Conservation (phyloP, 108 stramenopile species). For the Stephanodiscus triporus region DNA sequence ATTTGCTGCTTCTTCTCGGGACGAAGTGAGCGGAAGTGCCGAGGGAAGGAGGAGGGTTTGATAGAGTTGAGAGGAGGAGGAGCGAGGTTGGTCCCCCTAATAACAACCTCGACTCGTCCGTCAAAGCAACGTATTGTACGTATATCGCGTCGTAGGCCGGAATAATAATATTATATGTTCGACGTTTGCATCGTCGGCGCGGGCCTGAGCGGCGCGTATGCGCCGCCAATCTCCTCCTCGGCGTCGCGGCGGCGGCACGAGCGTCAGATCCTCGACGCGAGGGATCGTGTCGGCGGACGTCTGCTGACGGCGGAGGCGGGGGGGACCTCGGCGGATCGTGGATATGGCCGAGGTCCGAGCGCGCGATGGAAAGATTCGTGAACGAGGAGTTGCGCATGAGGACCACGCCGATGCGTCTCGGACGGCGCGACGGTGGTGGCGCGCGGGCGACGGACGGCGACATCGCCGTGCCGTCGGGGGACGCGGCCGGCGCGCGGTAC, state of each 20-base stretch:
- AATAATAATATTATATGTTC: too few relatives aligned
- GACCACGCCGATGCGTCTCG: slow-evolving; percentile 10
- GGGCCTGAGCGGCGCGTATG: slow-evolving; percentile 22
- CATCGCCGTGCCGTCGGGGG: slow-evolving; percentile 4
- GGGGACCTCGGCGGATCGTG: slow-evolving; percentile 20
- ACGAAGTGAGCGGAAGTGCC: too few relatives aligned
- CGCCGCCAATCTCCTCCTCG: slow-evolving; percentile 7
- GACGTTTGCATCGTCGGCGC: slow-evolving; percentile 34
- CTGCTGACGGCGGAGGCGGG: slow-evolving; percentile 23
- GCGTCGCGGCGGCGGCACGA: not conserved
- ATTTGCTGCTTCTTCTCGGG: too few relatives aligned
- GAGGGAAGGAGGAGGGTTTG: too few relatives aligned
- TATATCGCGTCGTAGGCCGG: too few relatives aligned
- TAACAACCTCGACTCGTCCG: too few relatives aligned
- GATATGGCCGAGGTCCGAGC: slow-evolving; percentile 21
- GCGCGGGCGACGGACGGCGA: slow-evolving; percentile 1
- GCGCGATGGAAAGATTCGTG: slow-evolving; percentile 7
- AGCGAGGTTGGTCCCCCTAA: too few relatives aligned
- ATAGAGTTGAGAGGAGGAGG: too few relatives aligned
- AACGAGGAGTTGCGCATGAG: not conserved
- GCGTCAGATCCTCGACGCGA: slow-evolving; percentile 13
- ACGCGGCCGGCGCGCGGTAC: slow-evolving; percentile 1
- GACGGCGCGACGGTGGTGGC: slow-evolving; percentile 12
- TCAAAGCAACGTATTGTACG: too few relatives aligned
- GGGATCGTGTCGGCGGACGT: slow-evolving; percentile 22